Conservation (phyloP, 352 stramenopile species). For the Halophytophthora batemanensis region DNA sequence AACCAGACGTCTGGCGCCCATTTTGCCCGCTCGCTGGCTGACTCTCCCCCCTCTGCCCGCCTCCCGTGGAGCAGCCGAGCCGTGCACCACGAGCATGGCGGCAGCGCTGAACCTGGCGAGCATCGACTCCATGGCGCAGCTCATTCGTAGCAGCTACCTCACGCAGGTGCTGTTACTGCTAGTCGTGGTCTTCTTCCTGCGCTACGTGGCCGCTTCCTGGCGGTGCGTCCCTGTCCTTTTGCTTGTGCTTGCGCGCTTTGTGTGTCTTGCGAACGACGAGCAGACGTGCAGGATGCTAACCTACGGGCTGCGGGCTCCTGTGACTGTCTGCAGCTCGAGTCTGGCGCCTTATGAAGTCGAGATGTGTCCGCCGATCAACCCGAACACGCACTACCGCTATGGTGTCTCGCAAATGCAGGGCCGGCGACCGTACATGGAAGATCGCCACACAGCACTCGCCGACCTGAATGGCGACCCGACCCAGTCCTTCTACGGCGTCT, state of each 20-base stretch:
- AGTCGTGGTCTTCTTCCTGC: constrained; percentile 49
- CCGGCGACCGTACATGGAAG: constrained; percentile 89
- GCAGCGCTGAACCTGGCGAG: constrained; percentile 58
- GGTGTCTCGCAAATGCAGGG: constrained; percentile 83
- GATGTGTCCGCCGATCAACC: constrained; percentile 73
- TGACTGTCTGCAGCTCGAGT: constrained; percentile 19
- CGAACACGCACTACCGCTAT: constrained; percentile 76
- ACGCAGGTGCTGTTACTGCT: constrained; percentile 62
- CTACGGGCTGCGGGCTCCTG: neutral
- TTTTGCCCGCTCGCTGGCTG: too few relatives aligned
- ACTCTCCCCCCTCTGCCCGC: too few relatives aligned
- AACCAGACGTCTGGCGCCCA: too few relatives aligned
- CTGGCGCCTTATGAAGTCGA: constrained; percentile 66
- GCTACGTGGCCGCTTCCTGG: constrained; percentile 62
- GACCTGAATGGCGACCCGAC: constrained; percentile 78
- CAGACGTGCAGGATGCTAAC: neutral
- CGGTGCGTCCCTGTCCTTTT: constrained; percentile 20
- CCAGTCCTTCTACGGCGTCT: constrained; percentile 91
- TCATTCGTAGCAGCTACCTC: constrained; percentile 63
- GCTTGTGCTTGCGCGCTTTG: neutral
- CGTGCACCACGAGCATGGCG: constrained; percentile 30
- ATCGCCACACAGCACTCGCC: constrained; percentile 75
- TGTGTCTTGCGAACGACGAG: neutral
- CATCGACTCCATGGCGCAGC: constrained; percentile 56
- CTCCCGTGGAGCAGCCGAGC: neutral